phyloP scores from a whole-genome alignment of 2,329 filamentous ascomycete genomes.

The Dactylellina haptotyla region DNA sequence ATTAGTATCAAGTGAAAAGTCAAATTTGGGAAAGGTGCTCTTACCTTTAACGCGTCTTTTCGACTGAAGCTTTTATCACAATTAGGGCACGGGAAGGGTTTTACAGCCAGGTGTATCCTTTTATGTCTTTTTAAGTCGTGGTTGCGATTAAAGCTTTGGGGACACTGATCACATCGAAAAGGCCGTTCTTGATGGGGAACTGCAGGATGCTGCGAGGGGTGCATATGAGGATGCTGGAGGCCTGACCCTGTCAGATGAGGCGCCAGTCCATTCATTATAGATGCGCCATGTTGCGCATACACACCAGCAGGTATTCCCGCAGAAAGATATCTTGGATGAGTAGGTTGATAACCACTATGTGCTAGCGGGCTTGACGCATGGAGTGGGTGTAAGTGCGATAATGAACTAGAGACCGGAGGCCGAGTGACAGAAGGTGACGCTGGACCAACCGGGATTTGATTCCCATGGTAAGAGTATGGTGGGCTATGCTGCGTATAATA shows the following conservation, averaged over 20 bases:
- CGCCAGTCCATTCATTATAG: slow-evolving; percentile 51
- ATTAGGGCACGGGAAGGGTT: slow-evolving; percentile 89
- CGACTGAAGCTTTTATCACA: slow-evolving; percentile 97
- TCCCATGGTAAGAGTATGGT: slow-evolving; percentile 34
- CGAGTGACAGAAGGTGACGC: slow-evolving; percentile 32
- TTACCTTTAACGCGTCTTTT: slow-evolving; percentile 95
- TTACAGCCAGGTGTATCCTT: slow-evolving; percentile 91
- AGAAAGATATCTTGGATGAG: slow-evolving; percentile 37
- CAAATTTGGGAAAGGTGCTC: slow-evolving; percentile 57
- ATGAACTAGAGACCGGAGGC: slow-evolving; percentile 6
- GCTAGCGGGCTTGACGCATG: slow-evolving; percentile 36
- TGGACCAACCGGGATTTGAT: slow-evolving; percentile 33
- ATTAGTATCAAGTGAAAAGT: not conserved
- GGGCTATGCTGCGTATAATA: slow-evolving; percentile 49
- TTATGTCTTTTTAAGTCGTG: slow-evolving; percentile 97
- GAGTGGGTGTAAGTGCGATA: slow-evolving; percentile 43
- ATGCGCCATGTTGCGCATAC: slow-evolving; percentile 50
- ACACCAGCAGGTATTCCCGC: slow-evolving; percentile 35
- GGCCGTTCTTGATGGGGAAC: slow-evolving; percentile 77
- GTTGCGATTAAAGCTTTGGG: slow-evolving; percentile 93
- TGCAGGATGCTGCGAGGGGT: slow-evolving; percentile 60
- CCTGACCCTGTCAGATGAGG: slow-evolving; percentile 36
- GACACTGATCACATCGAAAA: slow-evolving; percentile 92
- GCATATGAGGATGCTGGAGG: slow-evolving; percentile 39
- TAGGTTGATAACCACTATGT: slow-evolving; percentile 30